Base-by-base conservation (phyloP, 2,329 filamentous ascomycete genomes). In the Fusarium sp. region DNA sequence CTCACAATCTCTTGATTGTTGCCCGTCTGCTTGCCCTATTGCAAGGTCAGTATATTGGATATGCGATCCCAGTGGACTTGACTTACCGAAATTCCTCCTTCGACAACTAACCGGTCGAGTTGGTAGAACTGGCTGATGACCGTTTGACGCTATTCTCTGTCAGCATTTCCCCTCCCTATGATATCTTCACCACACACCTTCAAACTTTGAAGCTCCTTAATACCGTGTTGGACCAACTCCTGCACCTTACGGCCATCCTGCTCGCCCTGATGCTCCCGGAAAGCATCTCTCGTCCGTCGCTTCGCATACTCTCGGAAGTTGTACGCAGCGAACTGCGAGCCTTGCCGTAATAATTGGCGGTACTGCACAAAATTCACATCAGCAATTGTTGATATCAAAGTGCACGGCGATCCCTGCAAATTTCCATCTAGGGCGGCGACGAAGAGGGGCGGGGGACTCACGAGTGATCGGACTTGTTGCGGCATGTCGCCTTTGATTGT, bases 281-380 rank as follows among this genome's bases (percentile, higher is more conserved):
- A 99, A 7, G 93, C 91, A 85, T 98, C 96, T 80, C 89, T 89
- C 80, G 96, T 97, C 81, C 95, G 90, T 79, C 96, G 91, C 83
- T 91, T 92, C 58, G 96, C 95, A 83, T 99, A 99, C 81, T 98
- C 95, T 83, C 96, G 90, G 87, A 98, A 99, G 84, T 98, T 99
- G 86, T 98, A 99, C 75, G 92, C 90, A 69, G 94, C 89, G 82
- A 99, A 98, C 79, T 97, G 93, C 69, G 88, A 87, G 69, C 94
- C 91, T 81, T 96, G 92, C 76, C 95, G 92, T 77, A 98, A 86
- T 76, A 99, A 86, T 78, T 95, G 95, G 74, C 96, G 95, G 83
- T 97, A 98, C 95, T 97, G 71, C 18, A 54, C 11, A 14, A 20
- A 35, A 45, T 13, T 15, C n/a, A 33, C n/a, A 41, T 77, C 46